A percentile compares a stretch with the other conserved stretches of the same genome.
Conservation (phyloP, 164 flowering plant species). For the Dillenia turbinata region DNA sequence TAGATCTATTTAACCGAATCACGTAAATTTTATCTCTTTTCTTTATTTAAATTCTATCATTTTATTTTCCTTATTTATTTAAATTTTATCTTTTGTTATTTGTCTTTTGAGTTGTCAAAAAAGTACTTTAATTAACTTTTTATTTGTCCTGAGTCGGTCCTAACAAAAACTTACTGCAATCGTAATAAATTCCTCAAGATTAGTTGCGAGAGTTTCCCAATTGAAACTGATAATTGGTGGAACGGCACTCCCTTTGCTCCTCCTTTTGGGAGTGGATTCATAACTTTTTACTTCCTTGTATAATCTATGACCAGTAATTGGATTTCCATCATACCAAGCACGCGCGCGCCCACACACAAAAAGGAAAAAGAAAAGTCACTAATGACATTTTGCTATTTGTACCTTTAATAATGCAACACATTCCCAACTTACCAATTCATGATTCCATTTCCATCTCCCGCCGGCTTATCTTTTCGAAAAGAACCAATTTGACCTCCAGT, state of each 20-base stretch:
- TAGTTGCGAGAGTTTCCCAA: conserved; percentile 92
- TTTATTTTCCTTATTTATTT: no score
- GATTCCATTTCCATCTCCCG: conserved; percentile 53
- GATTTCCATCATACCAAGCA: conserved; percentile 77
- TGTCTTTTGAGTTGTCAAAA: no score
- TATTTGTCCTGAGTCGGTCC: no score
- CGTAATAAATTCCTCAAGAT: conserved; percentile 65
- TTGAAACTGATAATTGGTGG: conserved; percentile 17
- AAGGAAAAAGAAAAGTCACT: no score
- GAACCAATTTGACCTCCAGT: conserved; percentile 40
- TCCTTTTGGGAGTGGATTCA: conserved; percentile 23
- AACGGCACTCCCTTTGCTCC: conserved; percentile 23
- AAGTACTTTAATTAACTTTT: no score
- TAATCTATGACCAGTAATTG: conserved; percentile 59
- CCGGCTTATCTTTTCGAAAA: conserved; percentile 63
- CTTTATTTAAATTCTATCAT: no score
- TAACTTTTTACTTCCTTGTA: conserved; percentile 52
- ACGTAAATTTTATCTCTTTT: no score
- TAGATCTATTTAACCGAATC: no score
- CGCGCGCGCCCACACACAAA: no score
- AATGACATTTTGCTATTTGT: no score
- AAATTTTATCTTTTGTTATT: no score
- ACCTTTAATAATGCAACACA: no score
- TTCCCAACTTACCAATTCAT: conserved; percentile 54
- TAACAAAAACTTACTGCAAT: conserved; percentile 56